Conservation (phyloP, 345 rosid species). For the Citrus australasica region DNA sequence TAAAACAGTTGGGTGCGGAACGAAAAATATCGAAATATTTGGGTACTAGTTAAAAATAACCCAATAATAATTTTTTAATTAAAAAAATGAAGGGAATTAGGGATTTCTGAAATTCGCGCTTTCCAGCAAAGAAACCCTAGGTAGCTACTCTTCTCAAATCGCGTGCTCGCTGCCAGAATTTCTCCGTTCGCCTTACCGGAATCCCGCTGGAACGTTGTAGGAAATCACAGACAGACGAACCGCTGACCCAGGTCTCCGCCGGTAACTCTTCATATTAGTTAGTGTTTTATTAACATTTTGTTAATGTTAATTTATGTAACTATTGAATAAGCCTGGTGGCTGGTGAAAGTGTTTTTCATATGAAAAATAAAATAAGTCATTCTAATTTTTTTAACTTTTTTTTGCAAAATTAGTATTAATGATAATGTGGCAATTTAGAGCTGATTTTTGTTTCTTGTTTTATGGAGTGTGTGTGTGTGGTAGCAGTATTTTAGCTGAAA, state of each 20-base stretch:
- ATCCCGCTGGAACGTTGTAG: not conserved
- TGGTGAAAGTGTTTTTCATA: not conserved
- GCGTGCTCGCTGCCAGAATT: not conserved
- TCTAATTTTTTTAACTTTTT: not conserved
- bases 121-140: not conserved
- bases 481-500: not conserved
- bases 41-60: too few species aligned
- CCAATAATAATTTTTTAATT: too few species aligned
- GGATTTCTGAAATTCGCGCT: not conserved
- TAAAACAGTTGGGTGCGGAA: too few species aligned
- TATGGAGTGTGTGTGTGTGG: not conserved
- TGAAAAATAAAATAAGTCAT: not conserved
- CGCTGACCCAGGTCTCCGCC: not conserved
- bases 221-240: not conserved
- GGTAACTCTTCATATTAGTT: not conserved
- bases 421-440: not conserved
- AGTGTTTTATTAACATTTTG: not conserved
- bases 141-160: not conserved
- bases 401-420: not conserved
- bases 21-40: too few species aligned
- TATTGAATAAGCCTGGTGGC: not conserved
- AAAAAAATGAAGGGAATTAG: not conserved
- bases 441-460: not conserved
- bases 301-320: not conserved
- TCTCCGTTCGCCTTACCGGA: not conserved